Evolutionary conservation across 352 stramenopile genomes (phyloP), one percentile per base, ranked within the genome.

Genomic region (Salisapilia sapeloensis): DNA sequence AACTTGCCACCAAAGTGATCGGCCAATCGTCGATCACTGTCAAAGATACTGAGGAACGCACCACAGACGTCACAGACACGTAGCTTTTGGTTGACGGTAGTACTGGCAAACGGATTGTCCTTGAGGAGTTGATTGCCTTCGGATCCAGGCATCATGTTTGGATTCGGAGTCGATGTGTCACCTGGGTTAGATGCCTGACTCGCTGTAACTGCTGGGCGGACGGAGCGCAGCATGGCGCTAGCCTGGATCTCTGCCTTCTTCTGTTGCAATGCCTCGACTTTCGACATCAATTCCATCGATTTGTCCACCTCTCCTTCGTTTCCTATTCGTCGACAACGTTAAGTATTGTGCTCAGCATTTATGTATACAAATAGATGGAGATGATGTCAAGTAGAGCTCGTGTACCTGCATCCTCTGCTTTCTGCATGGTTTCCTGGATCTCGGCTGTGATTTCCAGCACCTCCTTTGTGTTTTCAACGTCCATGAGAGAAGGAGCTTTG

Each of bases 1-100:
- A 93, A 48, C 48, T 95, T 95, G 14, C 82, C 82, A 13, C 72
- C 75, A 63, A 87, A 95, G 36, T 95, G 82, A 29, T 95, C 81
- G 1, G 76, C 74, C 8, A 95, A 52, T 11, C 82, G 69, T 2
- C 66, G 66, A 34, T 95, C 82, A 29, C 74, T 93, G 56, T 95
- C 82, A 33, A 86, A 94, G 39, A 94, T 95, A 39, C 77, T 93
- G 16, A 95, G 48, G 44, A 93, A 91, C 3, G 82, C 79, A 4
- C 82, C 82, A 39, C 82, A 95, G 21, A 95, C 74, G 48, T 94
- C 78, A 36, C 82, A 95, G 31, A 95, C 79, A 13, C 77, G 74
- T 8, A 93, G 46, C 42, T 87, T 89, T 32, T 89, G 65, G 43
- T 83, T 80, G 19, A 77, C 67, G 16, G 65, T 60, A n/a, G 51